phyloP scores from a whole-genome alignment of 768 basidiomycete species.

The Tylopilus plumbeoviolaceoides region DNA sequence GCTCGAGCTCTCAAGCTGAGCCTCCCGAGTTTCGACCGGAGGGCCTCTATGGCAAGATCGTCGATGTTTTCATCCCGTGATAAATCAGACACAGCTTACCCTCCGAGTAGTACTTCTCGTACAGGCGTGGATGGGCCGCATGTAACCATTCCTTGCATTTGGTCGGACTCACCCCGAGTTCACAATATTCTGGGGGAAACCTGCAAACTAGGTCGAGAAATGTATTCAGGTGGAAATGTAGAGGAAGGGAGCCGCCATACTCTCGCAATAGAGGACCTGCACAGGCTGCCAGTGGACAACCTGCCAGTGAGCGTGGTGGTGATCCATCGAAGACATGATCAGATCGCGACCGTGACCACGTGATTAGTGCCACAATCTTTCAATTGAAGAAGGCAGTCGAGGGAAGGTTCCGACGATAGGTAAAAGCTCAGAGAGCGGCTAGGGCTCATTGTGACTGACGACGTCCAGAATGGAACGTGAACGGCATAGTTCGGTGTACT shows the following conservation, averaged over 20 bases:
- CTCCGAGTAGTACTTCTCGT: constrained; percentile 82
- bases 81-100: constrained; percentile 42
- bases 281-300: constrained; percentile 46
- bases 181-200: constrained; percentile 93
- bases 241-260: constrained; percentile 29
- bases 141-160: constrained; percentile 92
- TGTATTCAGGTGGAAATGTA: not conserved
- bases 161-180: constrained; percentile 85
- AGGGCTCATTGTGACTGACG: too few species aligned
- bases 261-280: constrained; percentile 62
- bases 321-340: constrained; percentile 31
- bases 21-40: constrained; percentile 75
- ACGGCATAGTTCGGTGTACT: too few species aligned
- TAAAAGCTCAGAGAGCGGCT: too few species aligned
- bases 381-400: too few species aligned
- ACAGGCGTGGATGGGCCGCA: constrained; percentile 61
- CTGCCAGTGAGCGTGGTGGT: constrained; percentile 27
- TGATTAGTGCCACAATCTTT: too few species aligned
- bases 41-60: constrained; percentile 53
- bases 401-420: too few species aligned
- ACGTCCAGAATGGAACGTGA: too few species aligned
- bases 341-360: constrained; percentile 19
- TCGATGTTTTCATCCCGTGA: not conserved
- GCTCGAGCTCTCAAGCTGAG: constrained; percentile 73
- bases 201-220: constrained; percentile 62